Evolutionary conservation across 116 monocot species (phyloP).

Genomic region (Iris pallida): DNA sequence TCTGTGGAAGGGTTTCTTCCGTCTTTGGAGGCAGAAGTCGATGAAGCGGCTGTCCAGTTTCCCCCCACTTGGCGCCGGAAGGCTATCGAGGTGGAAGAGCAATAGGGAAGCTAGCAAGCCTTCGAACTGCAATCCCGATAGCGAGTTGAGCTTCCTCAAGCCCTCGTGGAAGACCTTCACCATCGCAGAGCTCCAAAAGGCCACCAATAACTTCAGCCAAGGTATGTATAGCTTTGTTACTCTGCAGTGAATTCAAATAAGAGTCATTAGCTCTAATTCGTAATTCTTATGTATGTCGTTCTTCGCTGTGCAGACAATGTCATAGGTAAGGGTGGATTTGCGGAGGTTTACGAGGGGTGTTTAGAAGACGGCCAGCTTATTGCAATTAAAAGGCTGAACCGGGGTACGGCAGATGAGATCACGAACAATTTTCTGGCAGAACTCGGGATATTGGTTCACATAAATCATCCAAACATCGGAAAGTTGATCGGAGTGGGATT

Average conservation of each 20-base stretch:
- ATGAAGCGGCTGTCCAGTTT: conserved; percentile 49
- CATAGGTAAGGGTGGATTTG: conserved; percentile 34
- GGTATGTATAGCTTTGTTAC: too few species aligned
- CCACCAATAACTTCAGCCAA: conserved; percentile 57
- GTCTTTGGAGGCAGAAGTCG: conserved; percentile 35
- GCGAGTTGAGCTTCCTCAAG: conserved; percentile 20
- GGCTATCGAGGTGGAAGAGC: conserved; percentile 30
- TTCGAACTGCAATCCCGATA: not conserved
- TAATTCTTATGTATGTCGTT: too few species aligned
- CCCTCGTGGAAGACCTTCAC: conserved; percentile 55
- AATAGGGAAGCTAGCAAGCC: not conserved
- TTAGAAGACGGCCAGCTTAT: conserved; percentile 28
- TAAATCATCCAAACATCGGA: conserved; percentile 40
- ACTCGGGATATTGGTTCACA: conserved; percentile 22
- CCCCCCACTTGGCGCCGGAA: conserved; percentile 29
- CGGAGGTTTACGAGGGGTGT: conserved; percentile 30
- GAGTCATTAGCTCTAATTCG: too few species aligned
- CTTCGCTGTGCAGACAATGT: conserved; percentile 21
- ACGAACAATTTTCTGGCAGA: conserved; percentile 27
- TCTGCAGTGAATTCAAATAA: too few species aligned
- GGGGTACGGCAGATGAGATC: conserved; percentile 14
- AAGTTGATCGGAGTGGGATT: conserved; percentile 36
- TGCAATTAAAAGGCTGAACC: conserved; percentile 28
- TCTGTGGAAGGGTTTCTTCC: conserved; percentile 40
- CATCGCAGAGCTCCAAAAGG: conserved; percentile 41